Conservation (phyloP, 1,284 basidiomycete genomes). For the Pseudozyma sp. region DNA sequence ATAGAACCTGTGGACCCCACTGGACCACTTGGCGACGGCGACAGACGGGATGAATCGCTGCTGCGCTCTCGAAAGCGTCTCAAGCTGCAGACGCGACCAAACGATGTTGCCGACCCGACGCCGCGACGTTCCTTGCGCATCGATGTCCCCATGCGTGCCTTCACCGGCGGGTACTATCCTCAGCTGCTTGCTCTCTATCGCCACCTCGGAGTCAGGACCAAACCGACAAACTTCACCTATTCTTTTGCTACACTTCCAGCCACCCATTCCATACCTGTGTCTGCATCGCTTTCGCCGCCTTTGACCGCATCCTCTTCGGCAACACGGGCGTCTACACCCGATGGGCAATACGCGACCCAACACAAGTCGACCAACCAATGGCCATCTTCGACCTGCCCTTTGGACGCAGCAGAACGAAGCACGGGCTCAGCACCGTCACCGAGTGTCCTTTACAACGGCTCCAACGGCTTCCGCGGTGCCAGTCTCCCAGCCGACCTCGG, state of each 20-base stretch:
- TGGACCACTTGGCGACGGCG: background rate
- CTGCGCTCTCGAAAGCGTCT: conserved; percentile 15
- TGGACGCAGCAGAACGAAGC: background rate
- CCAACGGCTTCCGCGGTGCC: conserved; percentile 49
- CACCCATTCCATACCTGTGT: background rate
- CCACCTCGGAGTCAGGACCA: conserved; percentile 44
- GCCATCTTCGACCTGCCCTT: background rate
- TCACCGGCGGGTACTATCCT: conserved; percentile 66
- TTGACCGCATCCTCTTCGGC: background rate
- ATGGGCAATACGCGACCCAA: background rate
- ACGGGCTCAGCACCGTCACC: conserved; percentile 20
- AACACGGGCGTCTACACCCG: background rate
- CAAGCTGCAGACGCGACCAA: conserved; percentile 1
- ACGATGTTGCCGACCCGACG: background rate
- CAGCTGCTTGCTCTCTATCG: conserved; percentile 58
- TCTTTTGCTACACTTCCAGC: conserved; percentile 44
- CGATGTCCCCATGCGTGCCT: conserved; percentile 67
- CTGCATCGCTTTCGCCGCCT: conserved; percentile 2
- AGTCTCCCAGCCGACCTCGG: conserved; percentile 35
- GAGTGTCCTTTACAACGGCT: conserved; percentile 56
- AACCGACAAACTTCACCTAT: conserved; percentile 59
- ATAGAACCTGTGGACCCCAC: background rate
- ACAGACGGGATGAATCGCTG: background rate
- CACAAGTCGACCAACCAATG: background rate
- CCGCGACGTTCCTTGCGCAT: conserved; percentile 37